Evolutionary conservation across 169 alveolate species (phyloP).

Genomic region (Eimeria maxima): DNA sequence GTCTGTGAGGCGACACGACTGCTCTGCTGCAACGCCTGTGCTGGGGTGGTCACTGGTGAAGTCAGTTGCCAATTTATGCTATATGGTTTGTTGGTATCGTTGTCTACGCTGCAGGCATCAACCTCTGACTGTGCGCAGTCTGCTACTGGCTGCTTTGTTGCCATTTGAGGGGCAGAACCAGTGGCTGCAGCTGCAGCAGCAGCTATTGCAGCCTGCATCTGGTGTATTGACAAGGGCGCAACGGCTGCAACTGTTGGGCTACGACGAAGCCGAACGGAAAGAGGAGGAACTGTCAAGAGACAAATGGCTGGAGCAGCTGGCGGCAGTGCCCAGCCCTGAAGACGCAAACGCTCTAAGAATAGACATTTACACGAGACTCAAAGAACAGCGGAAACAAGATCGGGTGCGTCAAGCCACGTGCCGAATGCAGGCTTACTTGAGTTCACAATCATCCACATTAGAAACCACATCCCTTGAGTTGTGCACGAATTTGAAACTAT

Average conservation of each 20-base stretch:
- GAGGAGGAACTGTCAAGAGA: conserved; percentile 70
- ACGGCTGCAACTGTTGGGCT: conserved; percentile 75
- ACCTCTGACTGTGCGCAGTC: conserved; percentile 43
- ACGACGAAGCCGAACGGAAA: conserved; percentile 37
- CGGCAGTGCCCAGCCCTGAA: conserved; percentile 14
- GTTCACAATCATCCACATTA: not conserved
- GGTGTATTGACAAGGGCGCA: conserved; percentile 65
- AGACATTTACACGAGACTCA: conserved; percentile 33
- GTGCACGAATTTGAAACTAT: not conserved
- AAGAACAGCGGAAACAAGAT: conserved; percentile 47
- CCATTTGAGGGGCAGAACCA: conserved; percentile 74
- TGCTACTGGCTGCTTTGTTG: conserved; percentile 61
- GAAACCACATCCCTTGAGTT: not conserved
- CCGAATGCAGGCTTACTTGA: not conserved
- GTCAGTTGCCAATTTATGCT: not conserved
- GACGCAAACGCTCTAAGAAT: conserved; percentile 46
- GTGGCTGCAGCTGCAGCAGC: conserved; percentile 75
- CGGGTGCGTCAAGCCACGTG: conserved; percentile 30
- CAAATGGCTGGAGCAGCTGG: conserved; percentile 68
- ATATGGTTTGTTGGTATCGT: not conserved
- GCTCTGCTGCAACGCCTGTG: not conserved
- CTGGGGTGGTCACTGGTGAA: not conserved
- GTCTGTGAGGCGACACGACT: not conserved
- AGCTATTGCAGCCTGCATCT: conserved; percentile 64
- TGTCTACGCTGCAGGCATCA: conserved; percentile 61